phyloP scores from a whole-genome alignment of 2,329 filamentous ascomycete species.

The Nothophaeocryptopus gaeumannii region DNA sequence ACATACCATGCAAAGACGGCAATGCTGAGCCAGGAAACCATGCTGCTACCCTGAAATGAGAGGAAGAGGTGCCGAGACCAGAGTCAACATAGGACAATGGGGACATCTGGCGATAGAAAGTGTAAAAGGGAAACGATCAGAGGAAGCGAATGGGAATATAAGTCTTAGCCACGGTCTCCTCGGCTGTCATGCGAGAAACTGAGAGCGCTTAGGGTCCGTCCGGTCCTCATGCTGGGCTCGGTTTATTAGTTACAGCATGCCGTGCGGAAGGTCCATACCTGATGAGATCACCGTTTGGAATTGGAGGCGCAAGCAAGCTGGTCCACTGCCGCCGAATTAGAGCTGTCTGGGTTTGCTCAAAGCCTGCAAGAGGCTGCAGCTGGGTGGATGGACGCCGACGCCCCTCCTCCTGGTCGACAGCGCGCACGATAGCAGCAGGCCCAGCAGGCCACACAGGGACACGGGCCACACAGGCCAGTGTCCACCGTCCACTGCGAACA shows the following conservation, averaged over 20 bases:
- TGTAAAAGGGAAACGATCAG: constrained; percentile 28
- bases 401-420: constrained; percentile 23
- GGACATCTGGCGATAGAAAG: constrained; percentile 10
- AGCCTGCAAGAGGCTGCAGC: no score
- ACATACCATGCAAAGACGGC: constrained; percentile 36
- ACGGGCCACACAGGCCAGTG: no score
- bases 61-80: constrained; percentile 26
- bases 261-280: constrained; percentile 25
- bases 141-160: constrained; percentile 30
- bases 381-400: constrained; percentile 23
- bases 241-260: constrained; percentile 23
- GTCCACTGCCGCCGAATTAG: constrained; percentile 23
- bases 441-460: neutral
- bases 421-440: neutral
- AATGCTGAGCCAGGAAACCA: constrained; percentile 35
- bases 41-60: constrained; percentile 35
- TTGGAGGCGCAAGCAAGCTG: constrained; percentile 28
- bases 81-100: constrained; percentile 31
- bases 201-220: constrained; percentile 31
- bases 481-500: no score
- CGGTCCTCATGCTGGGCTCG: constrained; percentile 22
- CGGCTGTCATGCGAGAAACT: constrained; percentile 31
- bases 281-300: constrained; percentile 30
- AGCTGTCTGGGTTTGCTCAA: constrained; percentile 17
- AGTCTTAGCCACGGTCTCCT: constrained; percentile 30